Evolutionary conservation across 2,329 filamentous ascomycete genomes (phyloP).

Genomic region (Proliferodiscus dingleyae): DNA sequence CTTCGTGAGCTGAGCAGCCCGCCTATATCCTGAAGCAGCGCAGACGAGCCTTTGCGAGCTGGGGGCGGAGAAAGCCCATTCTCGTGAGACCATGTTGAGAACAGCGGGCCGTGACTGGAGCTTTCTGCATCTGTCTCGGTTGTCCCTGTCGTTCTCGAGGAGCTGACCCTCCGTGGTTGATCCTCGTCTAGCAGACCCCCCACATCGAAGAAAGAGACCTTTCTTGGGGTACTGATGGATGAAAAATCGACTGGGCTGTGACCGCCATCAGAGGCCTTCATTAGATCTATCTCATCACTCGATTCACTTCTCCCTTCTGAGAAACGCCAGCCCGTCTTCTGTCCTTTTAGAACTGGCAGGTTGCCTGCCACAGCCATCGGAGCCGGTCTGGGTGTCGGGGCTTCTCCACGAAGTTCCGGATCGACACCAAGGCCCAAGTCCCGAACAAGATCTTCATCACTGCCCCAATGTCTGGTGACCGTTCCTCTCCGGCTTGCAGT

Average conservation of each 20-base stretch:
- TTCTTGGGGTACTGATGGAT: slow-evolving; percentile 44
- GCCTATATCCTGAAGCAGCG: slow-evolving; percentile 54
- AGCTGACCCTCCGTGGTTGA: slow-evolving; percentile 19
- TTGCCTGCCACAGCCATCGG: slow-evolving; percentile 29
- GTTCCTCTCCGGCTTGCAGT: slow-evolving; percentile 40
- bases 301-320: slow-evolving; percentile 23
- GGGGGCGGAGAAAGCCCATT: slow-evolving; percentile 38
- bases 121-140: slow-evolving; percentile 28
- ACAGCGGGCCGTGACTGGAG: slow-evolving; percentile 15
- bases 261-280: slow-evolving; percentile 22
- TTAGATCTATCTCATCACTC: slow-evolving; percentile 40
- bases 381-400: slow-evolving; percentile 24
- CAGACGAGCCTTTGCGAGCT: slow-evolving; percentile 49
- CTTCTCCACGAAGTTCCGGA: slow-evolving; percentile 42
- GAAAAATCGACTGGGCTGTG: slow-evolving; percentile 25
- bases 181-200: slow-evolving; percentile 66
- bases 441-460: slow-evolving; percentile 83
- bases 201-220: slow-evolving; percentile 80
- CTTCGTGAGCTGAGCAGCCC: slow-evolving; percentile 44
- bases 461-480: slow-evolving; percentile 68
- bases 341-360: slow-evolving; percentile 18
- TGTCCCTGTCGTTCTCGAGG: slow-evolving; percentile 19
- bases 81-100: slow-evolving; percentile 19
- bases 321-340: slow-evolving; percentile 27
- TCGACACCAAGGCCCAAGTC: slow-evolving; percentile 68